phyloP scores from a whole-genome alignment of 208 protist genomes.

The Trypanosoma theileri region DNA sequence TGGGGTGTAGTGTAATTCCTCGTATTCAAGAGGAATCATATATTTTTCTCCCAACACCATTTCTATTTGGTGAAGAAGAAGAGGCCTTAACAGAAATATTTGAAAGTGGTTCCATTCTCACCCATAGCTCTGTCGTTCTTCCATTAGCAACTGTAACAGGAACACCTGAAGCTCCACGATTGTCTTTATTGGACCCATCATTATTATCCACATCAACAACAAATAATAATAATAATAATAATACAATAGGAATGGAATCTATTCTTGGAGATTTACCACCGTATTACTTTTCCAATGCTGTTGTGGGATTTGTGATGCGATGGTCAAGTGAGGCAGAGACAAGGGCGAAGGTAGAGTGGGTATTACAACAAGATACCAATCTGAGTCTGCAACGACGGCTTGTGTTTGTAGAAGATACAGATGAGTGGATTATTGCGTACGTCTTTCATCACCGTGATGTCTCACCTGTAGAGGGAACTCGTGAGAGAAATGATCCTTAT shows the following conservation, averaged over 20 bases:
- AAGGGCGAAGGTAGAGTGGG: slow-evolving; percentile 36
- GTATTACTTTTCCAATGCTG: slow-evolving; percentile 18
- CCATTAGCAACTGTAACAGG: slow-evolving; percentile 34
- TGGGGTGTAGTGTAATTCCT: too few species aligned
- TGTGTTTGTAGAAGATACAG: slow-evolving; percentile 55
- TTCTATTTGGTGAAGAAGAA: slow-evolving; percentile 40
- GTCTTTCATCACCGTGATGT: slow-evolving; percentile 35
- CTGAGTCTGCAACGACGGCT: slow-evolving; percentile 30
- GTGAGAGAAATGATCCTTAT: neutral
- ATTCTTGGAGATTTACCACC: slow-evolving; percentile 7
- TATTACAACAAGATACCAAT: slow-evolving; percentile 11
- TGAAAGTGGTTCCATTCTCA: slow-evolving; percentile 39
- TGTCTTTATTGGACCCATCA: neutral
- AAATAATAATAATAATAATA: slow-evolving; percentile 12
- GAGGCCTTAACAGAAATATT: slow-evolving; percentile 37
- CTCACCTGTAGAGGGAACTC: neutral
- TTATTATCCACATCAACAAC: neutral
- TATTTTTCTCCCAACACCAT: slow-evolving; percentile 49
- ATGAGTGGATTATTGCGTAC: slow-evolving; percentile 45
- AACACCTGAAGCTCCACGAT: slow-evolving; percentile 7
- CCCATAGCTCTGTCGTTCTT: slow-evolving; percentile 45
- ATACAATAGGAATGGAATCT: neutral
- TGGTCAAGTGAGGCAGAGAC: slow-evolving; percentile 36
- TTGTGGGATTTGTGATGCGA: slow-evolving; percentile 57
- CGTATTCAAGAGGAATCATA: slow-evolving; percentile 24